Percentiles rank a stretch among this genome's conserved stretches.
Conservation (phyloP, 1,139 yeast species). For the Zygoascus meyerae region DNA sequence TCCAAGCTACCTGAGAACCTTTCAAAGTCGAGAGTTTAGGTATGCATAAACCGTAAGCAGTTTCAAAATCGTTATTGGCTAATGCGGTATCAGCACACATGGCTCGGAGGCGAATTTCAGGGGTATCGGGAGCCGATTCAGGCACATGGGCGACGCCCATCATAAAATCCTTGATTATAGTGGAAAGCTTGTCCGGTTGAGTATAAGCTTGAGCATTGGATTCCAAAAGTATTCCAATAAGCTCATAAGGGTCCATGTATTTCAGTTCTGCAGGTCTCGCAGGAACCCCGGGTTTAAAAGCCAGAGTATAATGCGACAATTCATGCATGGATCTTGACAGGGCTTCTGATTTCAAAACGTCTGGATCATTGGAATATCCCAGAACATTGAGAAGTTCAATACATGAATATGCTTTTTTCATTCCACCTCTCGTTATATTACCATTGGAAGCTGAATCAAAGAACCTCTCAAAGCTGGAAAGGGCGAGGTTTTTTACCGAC, state of each 20-base stretch:
- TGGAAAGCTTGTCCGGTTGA: slow-evolving; percentile 24
- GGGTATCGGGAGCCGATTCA: slow-evolving; percentile 18
- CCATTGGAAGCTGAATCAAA: slow-evolving; percentile 32
- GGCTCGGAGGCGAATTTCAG: slow-evolving; percentile 40
- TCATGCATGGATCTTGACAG: slow-evolving; percentile 28
- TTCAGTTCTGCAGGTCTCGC: slow-evolving; percentile 25
- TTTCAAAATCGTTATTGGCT: slow-evolving; percentile 46
- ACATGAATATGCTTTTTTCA: slow-evolving; percentile 29
- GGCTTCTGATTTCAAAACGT: slow-evolving; percentile 20
- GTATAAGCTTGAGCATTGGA: slow-evolving; percentile 29
- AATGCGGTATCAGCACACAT: slow-evolving; percentile 54
- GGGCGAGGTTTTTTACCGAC: slow-evolving; percentile 14
- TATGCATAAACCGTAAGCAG: slow-evolving; percentile 44
- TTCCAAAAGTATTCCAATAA: slow-evolving; percentile 31
- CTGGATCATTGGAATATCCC: slow-evolving; percentile 4
- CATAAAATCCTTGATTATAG: slow-evolving; percentile 22
- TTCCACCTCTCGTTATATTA: slow-evolving; percentile 27
- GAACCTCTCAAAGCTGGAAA: slow-evolving; percentile 26
- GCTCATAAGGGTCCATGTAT: slow-evolving; percentile 26
- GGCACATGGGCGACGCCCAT: slow-evolving; percentile 18
- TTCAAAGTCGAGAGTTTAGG: slow-evolving; percentile 20
- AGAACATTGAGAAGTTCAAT: slow-evolving; percentile 17
- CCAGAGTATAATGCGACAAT: slow-evolving; percentile 27
- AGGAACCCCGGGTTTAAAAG: slow-evolving; percentile 28
- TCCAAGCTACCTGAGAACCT: slow-evolving; percentile 41